These are phyloP conservation scores for Exophiala oligosperma DNA, from an alignment of 2,329 filamentous ascomycete species.

Conservation along the genomic window DNA sequence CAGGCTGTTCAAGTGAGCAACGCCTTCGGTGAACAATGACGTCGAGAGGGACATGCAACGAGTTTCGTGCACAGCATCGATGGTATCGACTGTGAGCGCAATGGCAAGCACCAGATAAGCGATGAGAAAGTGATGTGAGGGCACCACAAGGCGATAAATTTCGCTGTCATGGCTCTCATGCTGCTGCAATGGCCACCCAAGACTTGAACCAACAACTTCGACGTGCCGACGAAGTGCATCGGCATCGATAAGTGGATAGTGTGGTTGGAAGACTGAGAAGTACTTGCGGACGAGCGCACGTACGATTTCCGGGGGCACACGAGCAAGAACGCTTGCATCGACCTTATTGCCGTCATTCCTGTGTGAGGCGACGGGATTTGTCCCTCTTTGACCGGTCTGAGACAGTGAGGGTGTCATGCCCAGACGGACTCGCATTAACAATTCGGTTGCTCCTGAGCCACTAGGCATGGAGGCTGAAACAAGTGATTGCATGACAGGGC, in stretches of 20 bases:
- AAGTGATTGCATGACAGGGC: slow-evolving; percentile 10
- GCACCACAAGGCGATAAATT: slow-evolving; percentile 21
- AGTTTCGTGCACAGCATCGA: slow-evolving; percentile 28
- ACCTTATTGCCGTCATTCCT: neutral
- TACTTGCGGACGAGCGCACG: too few species aligned
- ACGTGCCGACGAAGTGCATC: too few species aligned
- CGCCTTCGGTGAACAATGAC: slow-evolving; percentile 27
- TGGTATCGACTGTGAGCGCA: slow-evolving; percentile 29
- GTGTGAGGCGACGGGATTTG: neutral
- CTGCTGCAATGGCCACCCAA: too few species aligned
- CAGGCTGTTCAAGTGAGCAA: slow-evolving; percentile 18
- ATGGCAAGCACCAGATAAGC: slow-evolving; percentile 32
- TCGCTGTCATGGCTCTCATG: neutral
- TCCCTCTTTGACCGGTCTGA: too few species aligned
- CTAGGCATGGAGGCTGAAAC: slow-evolving; percentile 13
- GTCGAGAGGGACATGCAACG: slow-evolving; percentile 31
- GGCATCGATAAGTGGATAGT: too few species aligned
- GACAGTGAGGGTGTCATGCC: slow-evolving; percentile 29
- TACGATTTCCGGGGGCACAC: too few species aligned
- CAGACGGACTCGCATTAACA: slow-evolving; percentile 31
- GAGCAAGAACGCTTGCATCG: too few species aligned
- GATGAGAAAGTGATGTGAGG: slow-evolving; percentile 28
- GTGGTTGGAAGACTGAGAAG: too few species aligned
- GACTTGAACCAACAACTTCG: too few species aligned
- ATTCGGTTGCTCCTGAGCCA: slow-evolving; percentile 25